Base-by-base conservation (phyloP, 2,329 filamentous ascomycete species). In the Colletotrichum ledebouriae region DNA sequence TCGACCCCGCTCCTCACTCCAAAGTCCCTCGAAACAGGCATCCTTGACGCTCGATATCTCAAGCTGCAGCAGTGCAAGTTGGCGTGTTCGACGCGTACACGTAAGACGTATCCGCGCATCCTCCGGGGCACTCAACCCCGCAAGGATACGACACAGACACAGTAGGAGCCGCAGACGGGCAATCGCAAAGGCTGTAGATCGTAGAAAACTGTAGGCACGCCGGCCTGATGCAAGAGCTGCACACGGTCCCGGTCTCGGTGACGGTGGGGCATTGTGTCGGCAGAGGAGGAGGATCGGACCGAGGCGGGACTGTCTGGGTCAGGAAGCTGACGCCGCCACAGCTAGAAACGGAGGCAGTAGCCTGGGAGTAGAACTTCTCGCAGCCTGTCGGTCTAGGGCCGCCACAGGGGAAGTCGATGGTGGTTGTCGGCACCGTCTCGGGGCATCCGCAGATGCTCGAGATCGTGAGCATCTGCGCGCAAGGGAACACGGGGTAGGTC, bases 361-460 rank as follows among this genome's bases (percentile, higher is more conserved):
- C 57, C 55, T 50, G 63, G 17, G 66, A 56, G 50, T 69, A 69
- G 2, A 52, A 55, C 2, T 61, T 71, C 12, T 42, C 42, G 50
- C 73, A 76, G 3, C 49, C 64, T 1, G 52, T 61, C 17, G 67
- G 58, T 46, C 63, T 71, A 0, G 20, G 33, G 0, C 70, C 72
- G 3, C 69, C 65, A 12, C 75, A 76, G 1, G 74, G 66, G 4
- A 69, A 73, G 33, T 67, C 72, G 3, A 62, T 37, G 6, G 71
- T 75, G 4, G 53, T 55, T 3, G 72, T 75, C 15, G 74, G 63
- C 7, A 75, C 60, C 2, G 41, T 42, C 3, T 63, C 67, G 3
- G 75, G 73, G 61, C 75, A 77, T 11, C 67, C 71, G 57, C 75
- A 76, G 3, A 72, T 71, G 11, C 72, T 60, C 20, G 53, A 57